phyloP scores from a whole-genome alignment of 306 rosid species.

The Corylus avellana region DNA sequence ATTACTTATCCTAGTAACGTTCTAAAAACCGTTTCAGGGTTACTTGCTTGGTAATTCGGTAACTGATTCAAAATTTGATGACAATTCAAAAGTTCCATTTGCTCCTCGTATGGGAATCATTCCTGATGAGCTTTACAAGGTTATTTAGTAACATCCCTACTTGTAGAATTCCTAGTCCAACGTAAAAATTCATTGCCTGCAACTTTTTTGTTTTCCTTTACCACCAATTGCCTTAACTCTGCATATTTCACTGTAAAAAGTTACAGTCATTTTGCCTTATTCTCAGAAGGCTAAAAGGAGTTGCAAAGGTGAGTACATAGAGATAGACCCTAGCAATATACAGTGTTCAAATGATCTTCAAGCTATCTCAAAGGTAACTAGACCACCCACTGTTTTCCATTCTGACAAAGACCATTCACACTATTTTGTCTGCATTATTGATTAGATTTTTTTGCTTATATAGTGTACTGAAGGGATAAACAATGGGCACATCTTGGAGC shows the following conservation, averaged over 20 bases:
- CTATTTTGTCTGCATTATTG: background rate
- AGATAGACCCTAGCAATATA: background rate
- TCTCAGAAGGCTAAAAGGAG: slow-evolving; percentile 24
- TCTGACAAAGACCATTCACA: background rate
- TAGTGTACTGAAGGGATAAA: slow-evolving; percentile 22
- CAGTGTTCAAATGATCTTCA: slow-evolving; percentile 32
- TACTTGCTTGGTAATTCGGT: slow-evolving; percentile 33
- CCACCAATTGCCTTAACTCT: background rate
- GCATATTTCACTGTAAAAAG: background rate
- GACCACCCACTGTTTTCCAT: background rate
- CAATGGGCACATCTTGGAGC: background rate
- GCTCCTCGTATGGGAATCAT: slow-evolving; percentile 34
- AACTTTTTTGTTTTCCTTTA: background rate
- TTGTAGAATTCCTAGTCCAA: no score
- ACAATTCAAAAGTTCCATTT: slow-evolving; percentile 21
- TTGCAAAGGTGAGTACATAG: slow-evolving; percentile 34
- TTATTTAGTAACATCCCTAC: background rate
- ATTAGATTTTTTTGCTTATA: background rate
- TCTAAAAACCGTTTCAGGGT: slow-evolving; percentile 17
- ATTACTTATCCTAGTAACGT: background rate
- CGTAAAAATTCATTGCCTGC: background rate
- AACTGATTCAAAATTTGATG: slow-evolving; percentile 14
- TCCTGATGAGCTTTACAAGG: slow-evolving; percentile 44
- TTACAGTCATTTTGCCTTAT: background rate
- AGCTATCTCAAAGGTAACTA: slow-evolving; percentile 30